Base-by-base conservation (phyloP, 352 stramenopile genomes). In the Phytophthora uliginosa region DNA sequence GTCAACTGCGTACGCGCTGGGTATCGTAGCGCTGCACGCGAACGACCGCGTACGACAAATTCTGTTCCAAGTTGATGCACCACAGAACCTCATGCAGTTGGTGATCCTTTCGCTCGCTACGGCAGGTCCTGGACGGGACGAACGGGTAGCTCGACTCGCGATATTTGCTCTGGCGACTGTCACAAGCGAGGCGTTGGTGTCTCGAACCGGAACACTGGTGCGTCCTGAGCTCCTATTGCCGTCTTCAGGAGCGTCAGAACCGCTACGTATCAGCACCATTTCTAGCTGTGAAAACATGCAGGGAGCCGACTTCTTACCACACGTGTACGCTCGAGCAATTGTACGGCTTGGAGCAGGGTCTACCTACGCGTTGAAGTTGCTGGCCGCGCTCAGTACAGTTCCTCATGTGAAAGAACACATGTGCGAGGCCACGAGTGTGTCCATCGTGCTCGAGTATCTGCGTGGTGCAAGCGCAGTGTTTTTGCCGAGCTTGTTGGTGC, bases 141-240 rank as follows among this genome's bases (percentile, higher is more conserved):
- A 87, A 20, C 74, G 84, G 13, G 79, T 86, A 4, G 62, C 61
- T 8, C 64, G 83, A 1, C 53, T 89, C 4, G 69, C 67, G 7
- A 76, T 92, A 10, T 93, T 92, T 60, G 84, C 84, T 2, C 59
- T 92, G 3, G 77, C 74, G 0, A 73, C 72, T 4, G 60, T 83
- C 17, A 73, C 80, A 1, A 80, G 80, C 33, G 77, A 83, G 22
- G 63, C 62, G 1, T 50, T 81, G 5, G 48, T 87, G 12, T 78
- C 66, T 18, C 66, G 50, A 12, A 17, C 71, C 8, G 71, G 71
- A 2, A 4, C 22, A 34, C n/a, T 78, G 0, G 66, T 78, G 13
- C 57, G 17, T 26, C 66, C 71, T 31, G 71, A 71, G 26, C 55
- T 74, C 2, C n/a, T 59, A 26, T 63, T 45, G n/a, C n/a, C 34